A percentile compares a stretch with the other conserved stretches of the same genome.
phyloP scores from a whole-genome alignment of 306 rosid species.

The Casuarina equisetifolia region DNA sequence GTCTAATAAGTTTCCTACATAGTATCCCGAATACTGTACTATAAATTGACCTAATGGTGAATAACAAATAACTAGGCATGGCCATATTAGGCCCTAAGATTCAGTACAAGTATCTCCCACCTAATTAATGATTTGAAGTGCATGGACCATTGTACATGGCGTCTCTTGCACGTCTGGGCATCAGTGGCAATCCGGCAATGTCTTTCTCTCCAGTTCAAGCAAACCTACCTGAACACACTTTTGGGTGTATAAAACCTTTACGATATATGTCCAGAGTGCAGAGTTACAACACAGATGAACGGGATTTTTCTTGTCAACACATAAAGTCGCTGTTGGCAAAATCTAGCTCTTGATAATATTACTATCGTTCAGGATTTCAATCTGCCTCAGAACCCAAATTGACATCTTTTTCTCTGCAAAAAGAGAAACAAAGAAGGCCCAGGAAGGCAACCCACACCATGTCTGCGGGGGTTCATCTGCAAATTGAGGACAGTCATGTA shows the following conservation, averaged over 20 bases:
- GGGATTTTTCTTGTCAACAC: not conserved
- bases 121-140: not conserved
- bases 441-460: slow-evolving; percentile 25
- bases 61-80: not conserved
- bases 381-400: not conserved
- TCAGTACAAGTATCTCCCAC: not conserved
- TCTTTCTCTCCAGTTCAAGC: not conserved
- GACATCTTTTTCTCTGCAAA: slow-evolving; percentile 16
- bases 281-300: not conserved
- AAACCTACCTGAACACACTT: not conserved
- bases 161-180: not conserved
- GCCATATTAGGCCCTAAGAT: not conserved
- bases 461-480: slow-evolving; percentile 65
- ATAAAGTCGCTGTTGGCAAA: not conserved
- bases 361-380: not conserved
- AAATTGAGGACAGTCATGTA: slow-evolving; percentile 58
- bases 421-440: slow-evolving; percentile 21
- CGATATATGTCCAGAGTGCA: not conserved
- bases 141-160: not conserved
- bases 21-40: too few species aligned
- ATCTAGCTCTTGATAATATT: too few species aligned
- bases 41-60: too few species aligned
- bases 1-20: too few species aligned
- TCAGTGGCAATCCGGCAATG: not conserved
- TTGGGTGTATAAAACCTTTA: not conserved